Percentiles rank a stretch among this genome's conserved stretches.
Conservation (phyloP, 495 filamentous ascomycete genomes). For the Amorphotheca resinae region DNA sequence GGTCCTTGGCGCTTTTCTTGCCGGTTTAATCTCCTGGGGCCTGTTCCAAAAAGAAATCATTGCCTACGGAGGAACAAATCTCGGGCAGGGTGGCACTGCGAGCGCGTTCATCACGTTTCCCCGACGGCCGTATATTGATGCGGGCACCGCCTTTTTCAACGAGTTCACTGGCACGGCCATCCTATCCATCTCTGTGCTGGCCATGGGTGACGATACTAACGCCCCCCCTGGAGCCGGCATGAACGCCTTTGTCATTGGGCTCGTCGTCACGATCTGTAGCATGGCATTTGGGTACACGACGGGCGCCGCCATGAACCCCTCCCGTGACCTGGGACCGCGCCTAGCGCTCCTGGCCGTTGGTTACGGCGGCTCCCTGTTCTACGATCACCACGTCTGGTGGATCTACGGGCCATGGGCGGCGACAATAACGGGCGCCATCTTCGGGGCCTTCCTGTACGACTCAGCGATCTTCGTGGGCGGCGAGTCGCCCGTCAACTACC, state of each 20-base stretch:
- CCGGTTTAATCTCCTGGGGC: slow-evolving; percentile 34
- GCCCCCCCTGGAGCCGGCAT: slow-evolving; percentile 33
- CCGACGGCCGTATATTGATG: slow-evolving; percentile 30
- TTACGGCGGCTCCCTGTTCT: slow-evolving; percentile 30
- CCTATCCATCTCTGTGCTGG: slow-evolving; percentile 38
- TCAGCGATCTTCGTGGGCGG: slow-evolving; percentile 39
- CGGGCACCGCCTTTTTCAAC: slow-evolving; percentile 38
- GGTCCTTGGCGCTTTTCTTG: slow-evolving; percentile 37
- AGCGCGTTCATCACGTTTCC: slow-evolving; percentile 33
- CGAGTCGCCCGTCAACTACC: slow-evolving; percentile 41
- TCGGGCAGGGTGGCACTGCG: slow-evolving; percentile 23
- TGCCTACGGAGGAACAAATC: slow-evolving; percentile 23
- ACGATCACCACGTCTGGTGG: slow-evolving; percentile 36
- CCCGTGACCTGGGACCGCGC: slow-evolving; percentile 37
- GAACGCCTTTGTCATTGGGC: slow-evolving; percentile 36
- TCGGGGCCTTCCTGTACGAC: slow-evolving; percentile 39
- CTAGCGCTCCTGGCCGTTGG: slow-evolving; percentile 32
- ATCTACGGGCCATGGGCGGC: slow-evolving; percentile 28
- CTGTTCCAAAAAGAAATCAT: slow-evolving; percentile 34
- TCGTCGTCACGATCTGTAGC: slow-evolving; percentile 34
- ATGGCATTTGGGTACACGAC: slow-evolving; percentile 35
- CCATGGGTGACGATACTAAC: slow-evolving; percentile 38
- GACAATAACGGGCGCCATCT: slow-evolving; percentile 28
- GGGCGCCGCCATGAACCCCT: slow-evolving; percentile 37
- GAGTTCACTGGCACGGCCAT: slow-evolving; percentile 40